Base-by-base conservation (phyloP, 805 yeast genomes). In the Kuraishia cidri region DNA sequence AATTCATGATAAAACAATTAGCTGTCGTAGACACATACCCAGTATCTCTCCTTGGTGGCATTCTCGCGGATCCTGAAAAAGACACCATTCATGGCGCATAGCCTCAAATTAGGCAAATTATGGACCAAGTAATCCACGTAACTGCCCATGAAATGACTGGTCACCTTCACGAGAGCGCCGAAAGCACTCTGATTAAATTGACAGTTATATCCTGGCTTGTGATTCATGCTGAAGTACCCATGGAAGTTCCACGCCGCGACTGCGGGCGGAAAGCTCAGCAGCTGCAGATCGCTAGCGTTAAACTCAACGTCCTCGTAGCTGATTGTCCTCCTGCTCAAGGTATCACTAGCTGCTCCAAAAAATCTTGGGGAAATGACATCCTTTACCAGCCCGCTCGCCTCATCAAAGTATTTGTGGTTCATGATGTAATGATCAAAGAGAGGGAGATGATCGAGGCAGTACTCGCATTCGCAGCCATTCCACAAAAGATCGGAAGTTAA, bases 381-480 rank as follows among this genome's bases (percentile, higher is more conserved):
- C 36, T 67, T 73, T 49, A 64, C 72, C 7, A 57, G 58, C 0
- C 66, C 68, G 6, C 59, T 58, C 3, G 56, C 48, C 4, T 50
- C 50, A 37, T 71, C 72, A 43, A 65, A 77, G 47, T 73, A 75
- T 31, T 71, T 72, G 46, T 82, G 94, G 30, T 69, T 64, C 67
- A 77, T 68, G 30, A 81, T 50, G 41, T 66, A 80, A 11, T 68
- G 62, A 43, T 82, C 94, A 31, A 76, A 60, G 8, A 68, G 41
- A 0, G 67, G 66, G 16, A 81, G 51, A 33, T 56, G 57, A 10
- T 56, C 55, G 4, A 36, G 34, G 44, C 94, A 82, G 40, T 64
- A 70, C 1, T 42, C 38, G 47, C 94, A 82, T 24, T 64, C 66
- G 50, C 90, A 81, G 0, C 90, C 90, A 47, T 80, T 81, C 88